Conservation (phyloP, 148 eudicot genomes). For the Diospyros kaki region DNA sequence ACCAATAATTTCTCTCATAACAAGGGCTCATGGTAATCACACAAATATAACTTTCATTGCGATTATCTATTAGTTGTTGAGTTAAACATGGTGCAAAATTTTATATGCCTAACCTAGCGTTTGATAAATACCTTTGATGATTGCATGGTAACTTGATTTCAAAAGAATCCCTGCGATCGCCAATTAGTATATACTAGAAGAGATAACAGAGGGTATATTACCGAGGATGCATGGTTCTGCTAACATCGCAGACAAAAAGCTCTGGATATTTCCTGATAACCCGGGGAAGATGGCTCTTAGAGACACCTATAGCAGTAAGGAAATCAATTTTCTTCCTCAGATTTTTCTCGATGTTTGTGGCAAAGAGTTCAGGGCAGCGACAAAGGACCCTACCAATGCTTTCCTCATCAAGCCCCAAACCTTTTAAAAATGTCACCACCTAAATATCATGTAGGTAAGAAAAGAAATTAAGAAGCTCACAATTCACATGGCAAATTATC, state of each 20-base stretch:
- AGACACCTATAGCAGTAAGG: conserved; percentile 49
- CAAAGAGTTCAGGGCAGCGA: conserved; percentile 80
- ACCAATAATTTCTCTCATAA: no score
- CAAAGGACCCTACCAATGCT: conserved; percentile 42
- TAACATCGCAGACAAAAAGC: conserved; percentile 58
- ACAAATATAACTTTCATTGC: no score
- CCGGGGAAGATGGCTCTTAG: conserved; percentile 51
- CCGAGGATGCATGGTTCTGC: conserved; percentile 64
- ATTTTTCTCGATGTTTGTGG: conserved; percentile 46
- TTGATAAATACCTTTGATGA: not conserved
- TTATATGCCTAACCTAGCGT: not conserved
- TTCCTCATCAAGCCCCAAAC: conserved; percentile 57
- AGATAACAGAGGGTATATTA: conserved; percentile 16
- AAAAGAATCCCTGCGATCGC: not conserved
- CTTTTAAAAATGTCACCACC: conserved; percentile 67
- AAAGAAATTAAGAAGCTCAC: not conserved
- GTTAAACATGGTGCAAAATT: not conserved
- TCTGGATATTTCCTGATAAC: conserved; percentile 83
- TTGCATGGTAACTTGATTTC: not conserved
- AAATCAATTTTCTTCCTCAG: conserved; percentile 63
- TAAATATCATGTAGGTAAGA: conserved; percentile 16
- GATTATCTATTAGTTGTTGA: no score
- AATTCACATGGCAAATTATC: not conserved
- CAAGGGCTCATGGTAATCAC: no score
- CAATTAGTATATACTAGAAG: not conserved